A percentile compares a stretch with the other conserved stretches of the same genome.
Conservation (phyloP, 2,329 filamentous ascomycete genomes). For the Aureobasidium sp. region DNA sequence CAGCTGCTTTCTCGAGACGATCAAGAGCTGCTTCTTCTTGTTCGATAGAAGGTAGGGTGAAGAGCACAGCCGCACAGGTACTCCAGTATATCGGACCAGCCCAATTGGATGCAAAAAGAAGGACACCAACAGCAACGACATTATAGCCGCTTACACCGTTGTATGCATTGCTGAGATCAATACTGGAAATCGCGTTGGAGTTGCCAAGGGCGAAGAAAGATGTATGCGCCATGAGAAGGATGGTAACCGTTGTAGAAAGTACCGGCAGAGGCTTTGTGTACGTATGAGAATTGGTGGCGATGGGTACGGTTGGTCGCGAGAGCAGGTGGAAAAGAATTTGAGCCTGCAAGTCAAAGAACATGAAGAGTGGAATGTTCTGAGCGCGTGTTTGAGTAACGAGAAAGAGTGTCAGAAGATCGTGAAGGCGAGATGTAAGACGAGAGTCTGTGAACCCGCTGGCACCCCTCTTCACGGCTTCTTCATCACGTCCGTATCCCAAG, state of each 20-base stretch:
- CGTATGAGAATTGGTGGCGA: neutral
- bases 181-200: slow-evolving; percentile 90
- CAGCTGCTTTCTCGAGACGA: neutral
- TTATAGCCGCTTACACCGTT: slow-evolving; percentile 83
- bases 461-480: neutral
- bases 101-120: slow-evolving; percentile 90
- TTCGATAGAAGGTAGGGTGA: slow-evolving; percentile 13
- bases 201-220: slow-evolving; percentile 88
- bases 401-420: slow-evolving; percentile 67
- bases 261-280: neutral
- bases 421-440: slow-evolving; percentile 31
- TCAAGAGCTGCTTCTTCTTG: slow-evolving; percentile 3
- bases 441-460: neutral
- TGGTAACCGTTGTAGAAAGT: slow-evolving; percentile 48
- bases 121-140: slow-evolving; percentile 65
- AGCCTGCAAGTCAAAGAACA: slow-evolving; percentile 59
- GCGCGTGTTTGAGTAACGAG: slow-evolving; percentile 79
- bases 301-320: slow-evolving; percentile 3
- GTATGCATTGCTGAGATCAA: slow-evolving; percentile 90
- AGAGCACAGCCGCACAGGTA: slow-evolving; percentile 51
- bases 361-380: slow-evolving; percentile 76
- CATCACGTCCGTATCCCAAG: neutral
- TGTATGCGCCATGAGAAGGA: slow-evolving; percentile 67
- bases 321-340: slow-evolving; percentile 20
- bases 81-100: slow-evolving; percentile 85